Conservation (phyloP, 202 grass and related monocot species). For the Panicum hallii region DNA sequence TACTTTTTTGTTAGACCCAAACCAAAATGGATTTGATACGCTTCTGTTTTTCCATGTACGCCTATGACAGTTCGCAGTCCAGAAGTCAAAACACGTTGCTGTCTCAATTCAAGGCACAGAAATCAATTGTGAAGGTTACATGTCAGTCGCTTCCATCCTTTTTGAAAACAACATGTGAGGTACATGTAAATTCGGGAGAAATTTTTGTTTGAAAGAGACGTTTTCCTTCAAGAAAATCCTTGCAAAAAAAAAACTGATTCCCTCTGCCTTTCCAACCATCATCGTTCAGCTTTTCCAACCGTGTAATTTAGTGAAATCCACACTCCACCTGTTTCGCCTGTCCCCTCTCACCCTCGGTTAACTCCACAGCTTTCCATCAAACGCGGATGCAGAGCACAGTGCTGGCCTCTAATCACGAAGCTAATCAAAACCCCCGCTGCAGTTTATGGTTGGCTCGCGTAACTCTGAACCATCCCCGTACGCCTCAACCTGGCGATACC, state of each 20-base stretch:
- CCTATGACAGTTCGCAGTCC: neutral
- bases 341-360: neutral
- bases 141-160: neutral
- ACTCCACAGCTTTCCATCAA: neutral
- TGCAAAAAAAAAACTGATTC: neutral
- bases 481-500: neutral
- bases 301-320: neutral
- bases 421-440: neutral
- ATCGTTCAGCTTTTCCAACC: neutral
- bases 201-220: neutral
- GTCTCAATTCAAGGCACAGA: neutral
- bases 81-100: neutral
- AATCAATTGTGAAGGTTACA: neutral
- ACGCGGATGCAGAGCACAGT: neutral
- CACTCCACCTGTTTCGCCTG: neutral
- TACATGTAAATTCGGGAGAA: neutral
- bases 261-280: neutral
- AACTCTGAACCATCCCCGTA: slow-evolving; percentile 6
- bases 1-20: neutral
- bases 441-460: neutral
- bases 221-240: neutral
- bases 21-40: neutral
- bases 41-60: neutral
- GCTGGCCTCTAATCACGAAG: neutral
- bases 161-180: slow-evolving; percentile 7